Evolutionary conservation across 2,329 filamentous ascomycete genomes (phyloP).

Genomic region (Metarhizium brunneum): DNA sequence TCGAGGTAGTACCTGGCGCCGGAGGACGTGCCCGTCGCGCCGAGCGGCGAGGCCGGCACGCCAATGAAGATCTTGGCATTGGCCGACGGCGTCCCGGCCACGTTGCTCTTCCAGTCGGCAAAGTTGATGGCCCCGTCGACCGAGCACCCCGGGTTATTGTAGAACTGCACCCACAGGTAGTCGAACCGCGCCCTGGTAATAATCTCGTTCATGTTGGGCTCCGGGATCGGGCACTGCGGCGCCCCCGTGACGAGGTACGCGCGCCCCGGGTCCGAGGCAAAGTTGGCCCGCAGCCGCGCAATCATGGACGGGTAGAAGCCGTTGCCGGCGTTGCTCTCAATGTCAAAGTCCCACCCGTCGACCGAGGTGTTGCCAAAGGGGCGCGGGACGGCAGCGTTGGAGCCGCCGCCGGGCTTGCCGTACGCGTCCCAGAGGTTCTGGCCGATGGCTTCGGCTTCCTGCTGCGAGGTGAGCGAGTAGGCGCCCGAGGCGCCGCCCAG

Average conservation of each 20-base stretch:
- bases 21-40: conserved; percentile 21
- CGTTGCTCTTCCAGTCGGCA: conserved; percentile 16
- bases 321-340: conserved; percentile 12
- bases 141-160: conserved; percentile 35
- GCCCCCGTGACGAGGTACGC: conserved; percentile 35
- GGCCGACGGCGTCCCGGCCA: conserved; percentile 15
- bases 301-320: conserved; percentile 13
- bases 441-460: conserved; percentile 13
- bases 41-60: conserved; percentile 20
- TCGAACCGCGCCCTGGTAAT: conserved; percentile 21
- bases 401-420: conserved; percentile 7
- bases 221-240: conserved; percentile 29
- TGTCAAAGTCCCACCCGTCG: conserved; percentile 15
- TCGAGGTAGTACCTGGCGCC: conserved; percentile 26
- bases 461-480: conserved; percentile 11
- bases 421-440: conserved; percentile 15
- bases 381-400: neutral
- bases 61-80: conserved; percentile 20
- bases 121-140: conserved; percentile 15
- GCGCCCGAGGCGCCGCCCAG: conserved; percentile 10
- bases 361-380: conserved; percentile 11
- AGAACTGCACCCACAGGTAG: conserved; percentile 36
- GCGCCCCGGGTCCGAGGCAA: conserved; percentile 5
- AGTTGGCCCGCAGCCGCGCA: conserved; percentile 12
- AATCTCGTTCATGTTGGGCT: conserved; percentile 31